phyloP scores from a whole-genome alignment of 2,329 filamentous ascomycete species.

The Cucurbitaria berberidis region DNA sequence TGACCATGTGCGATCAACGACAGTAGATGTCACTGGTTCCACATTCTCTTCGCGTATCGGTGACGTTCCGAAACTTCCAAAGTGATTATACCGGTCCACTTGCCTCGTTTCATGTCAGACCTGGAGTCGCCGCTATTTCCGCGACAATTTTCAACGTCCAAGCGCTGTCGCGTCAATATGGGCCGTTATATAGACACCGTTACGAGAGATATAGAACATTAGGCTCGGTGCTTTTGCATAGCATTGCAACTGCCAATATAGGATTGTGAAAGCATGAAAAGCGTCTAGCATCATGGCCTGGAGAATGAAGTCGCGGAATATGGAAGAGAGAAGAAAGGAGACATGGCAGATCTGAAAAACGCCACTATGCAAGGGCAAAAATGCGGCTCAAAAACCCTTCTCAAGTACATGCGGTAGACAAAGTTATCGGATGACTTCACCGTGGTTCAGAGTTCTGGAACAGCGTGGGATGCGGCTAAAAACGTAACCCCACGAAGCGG shows the following conservation, averaged over 20 bases:
- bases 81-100: constrained; percentile 12
- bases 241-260: background rate
- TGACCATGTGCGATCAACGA: background rate
- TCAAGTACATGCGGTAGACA: background rate
- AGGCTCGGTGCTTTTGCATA: background rate
- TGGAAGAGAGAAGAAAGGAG: no score
- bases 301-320: no score
- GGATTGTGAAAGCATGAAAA: background rate
- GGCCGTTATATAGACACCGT: no score
- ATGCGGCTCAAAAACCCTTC: background rate
- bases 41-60: constrained; percentile 3
- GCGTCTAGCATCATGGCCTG: background rate
- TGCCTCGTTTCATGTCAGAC: constrained; percentile 28
- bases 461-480: constrained; percentile 35
- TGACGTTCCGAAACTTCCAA: background rate
- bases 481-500: constrained; percentile 38
- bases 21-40: background rate
- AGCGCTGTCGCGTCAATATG: background rate
- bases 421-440: no score
- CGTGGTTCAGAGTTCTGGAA: constrained; percentile 18
- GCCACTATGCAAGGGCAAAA: constrained; percentile 16
- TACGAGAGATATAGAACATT: no score
- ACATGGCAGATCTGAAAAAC: background rate
- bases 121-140: constrained; percentile 5
- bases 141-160: background rate